Conservation (phyloP, 106 monocot genomes). For the Triglochin maritima region DNA sequence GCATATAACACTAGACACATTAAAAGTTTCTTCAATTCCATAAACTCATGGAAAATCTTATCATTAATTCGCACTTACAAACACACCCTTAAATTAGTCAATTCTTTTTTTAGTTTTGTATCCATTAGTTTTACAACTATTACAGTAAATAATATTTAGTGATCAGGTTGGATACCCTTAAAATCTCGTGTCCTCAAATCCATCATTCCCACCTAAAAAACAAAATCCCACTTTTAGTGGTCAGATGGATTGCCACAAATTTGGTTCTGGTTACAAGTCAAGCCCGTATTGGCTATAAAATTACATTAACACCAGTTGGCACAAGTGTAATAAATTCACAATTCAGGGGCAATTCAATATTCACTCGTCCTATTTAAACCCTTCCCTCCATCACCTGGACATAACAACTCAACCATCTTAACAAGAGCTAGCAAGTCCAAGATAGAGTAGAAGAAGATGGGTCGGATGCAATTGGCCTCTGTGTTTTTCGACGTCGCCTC, state of each 20-base stretch:
- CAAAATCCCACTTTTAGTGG: background rate
- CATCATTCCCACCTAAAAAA: too few relatives aligned
- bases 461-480: background rate
- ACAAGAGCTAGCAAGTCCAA: background rate
- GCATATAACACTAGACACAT: too few relatives aligned
- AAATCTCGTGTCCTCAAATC: too few relatives aligned
- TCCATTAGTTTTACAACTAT: too few relatives aligned
- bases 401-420: background rate
- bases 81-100: too few relatives aligned
- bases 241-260: background rate
- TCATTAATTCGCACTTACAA: too few relatives aligned
- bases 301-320: background rate
- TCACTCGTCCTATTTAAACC: conserved; percentile 1
- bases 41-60: too few relatives aligned
- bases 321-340: too few relatives aligned
- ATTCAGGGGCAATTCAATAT: background rate
- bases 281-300: background rate
- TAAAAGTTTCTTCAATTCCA: too few relatives aligned
- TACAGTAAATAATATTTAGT: too few relatives aligned
- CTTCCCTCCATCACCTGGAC: background rate
- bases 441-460: background rate
- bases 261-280: background rate
- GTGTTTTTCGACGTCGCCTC: background rate
- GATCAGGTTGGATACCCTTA: too few relatives aligned
- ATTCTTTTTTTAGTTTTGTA: too few relatives aligned